Conservation (phyloP, 140 eudicot species). For the Ambrosia hybrid region DNA sequence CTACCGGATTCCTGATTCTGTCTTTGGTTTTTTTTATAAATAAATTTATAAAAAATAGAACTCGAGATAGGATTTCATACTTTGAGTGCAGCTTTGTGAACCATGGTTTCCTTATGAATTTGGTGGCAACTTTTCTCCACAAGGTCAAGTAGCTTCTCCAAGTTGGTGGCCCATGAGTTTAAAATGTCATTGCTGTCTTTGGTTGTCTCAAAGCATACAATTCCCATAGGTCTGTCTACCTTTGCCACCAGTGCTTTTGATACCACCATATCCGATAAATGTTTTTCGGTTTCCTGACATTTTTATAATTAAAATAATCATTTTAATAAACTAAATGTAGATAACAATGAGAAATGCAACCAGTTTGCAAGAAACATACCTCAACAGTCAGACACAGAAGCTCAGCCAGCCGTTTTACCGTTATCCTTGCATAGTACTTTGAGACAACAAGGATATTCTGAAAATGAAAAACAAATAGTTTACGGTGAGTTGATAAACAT, state of each 20-base stretch:
- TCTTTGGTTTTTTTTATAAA: neutral
- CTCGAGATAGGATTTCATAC: slow-evolving; percentile 23
- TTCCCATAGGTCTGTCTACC: slow-evolving; percentile 80
- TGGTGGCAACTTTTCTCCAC: slow-evolving; percentile 96
- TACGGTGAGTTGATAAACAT: neutral
- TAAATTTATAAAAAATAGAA: neutral
- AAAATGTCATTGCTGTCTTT: slow-evolving; percentile 85
- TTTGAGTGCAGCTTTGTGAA: slow-evolving; percentile 72
- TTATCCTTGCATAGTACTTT: slow-evolving; percentile 56
- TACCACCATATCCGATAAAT: slow-evolving; percentile 89
- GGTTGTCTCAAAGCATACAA: slow-evolving; percentile 64
- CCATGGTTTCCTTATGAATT: slow-evolving; percentile 98
- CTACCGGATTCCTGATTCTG: neutral
- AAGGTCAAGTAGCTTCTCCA: slow-evolving; percentile 90
- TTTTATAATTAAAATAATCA: neutral
- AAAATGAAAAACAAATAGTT: neutral
- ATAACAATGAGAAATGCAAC: neutral
- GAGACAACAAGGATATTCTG: slow-evolving; percentile 82
- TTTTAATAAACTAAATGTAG: neutral
- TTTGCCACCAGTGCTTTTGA: slow-evolving; percentile 85
- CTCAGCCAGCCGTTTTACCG: slow-evolving; percentile 38
- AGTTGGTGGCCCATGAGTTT: slow-evolving; percentile 75
- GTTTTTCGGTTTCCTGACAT: slow-evolving; percentile 78
- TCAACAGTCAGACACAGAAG: slow-evolving; percentile 41
- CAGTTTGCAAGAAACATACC: slow-evolving; percentile 20